Base-by-base conservation (phyloP, 805 yeast genomes). In the Myxozyma vanderwaltii region DNA sequence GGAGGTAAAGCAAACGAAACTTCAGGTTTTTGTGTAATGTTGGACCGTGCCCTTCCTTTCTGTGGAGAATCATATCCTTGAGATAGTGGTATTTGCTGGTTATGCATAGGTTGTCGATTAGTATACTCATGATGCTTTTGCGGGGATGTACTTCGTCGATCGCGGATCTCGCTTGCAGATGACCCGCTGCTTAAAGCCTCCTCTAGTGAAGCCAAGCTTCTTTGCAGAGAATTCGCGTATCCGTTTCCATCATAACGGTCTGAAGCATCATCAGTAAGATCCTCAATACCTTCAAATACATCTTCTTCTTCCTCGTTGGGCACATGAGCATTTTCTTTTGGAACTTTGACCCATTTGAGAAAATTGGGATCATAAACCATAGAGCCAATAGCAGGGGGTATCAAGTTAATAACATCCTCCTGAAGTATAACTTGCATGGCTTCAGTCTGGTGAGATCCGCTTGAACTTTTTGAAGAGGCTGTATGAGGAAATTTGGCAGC, bases 241-340 rank as follows among this genome's bases (percentile, higher is more conserved):
- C 46, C 49, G 15, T 36, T 26, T 8, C 10, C 36, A 31, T 21
- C 51, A 19, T 17, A 35, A 5, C 12, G 26, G 17, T 49, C 41
- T 8, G 26, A 21, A 12, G 19, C 52, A 21, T 52, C 56, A n/a
- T 61, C 63, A n/a, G 58, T 54, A 17, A 63, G 40, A 33, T 63
- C 63, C 12, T 58, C 71, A 41, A 70, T 65, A 7, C 69, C 74
- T 15, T 66, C 67, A 54, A 65, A 65, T 27, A 66, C 67, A 24
- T 65, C 70, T 17, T 57, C 67, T 13, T 65, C 68, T 2, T 53
- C 58, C 3, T 50, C 56, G 12, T 61, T 46, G 8, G 48, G 26
- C 1, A 45, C 57, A 17, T 50, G 46, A 12, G 53, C 39, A n/a
- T 56, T 35, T 17, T 17, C 40, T 23, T 45, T 49, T 1, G 27